These are phyloP conservation scores for Fusarium bactridioides DNA, from an alignment of 2,329 filamentous ascomycete species.

Conservation along the genomic window DNA sequence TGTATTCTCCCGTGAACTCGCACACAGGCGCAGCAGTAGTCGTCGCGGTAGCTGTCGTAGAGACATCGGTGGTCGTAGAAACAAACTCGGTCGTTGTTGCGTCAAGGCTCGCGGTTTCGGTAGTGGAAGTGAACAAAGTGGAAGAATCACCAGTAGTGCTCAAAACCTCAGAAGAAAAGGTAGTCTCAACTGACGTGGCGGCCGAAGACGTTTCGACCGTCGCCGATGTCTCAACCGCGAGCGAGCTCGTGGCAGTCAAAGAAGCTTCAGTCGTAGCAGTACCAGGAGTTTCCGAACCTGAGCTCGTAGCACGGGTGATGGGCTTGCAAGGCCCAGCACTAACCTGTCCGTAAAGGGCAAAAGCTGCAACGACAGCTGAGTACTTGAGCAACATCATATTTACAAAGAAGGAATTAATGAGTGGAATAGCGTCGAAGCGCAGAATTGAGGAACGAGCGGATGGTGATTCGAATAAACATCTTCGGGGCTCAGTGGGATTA, in stretches of 20 bases:
- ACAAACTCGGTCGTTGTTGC: neutral
- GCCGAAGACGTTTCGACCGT: neutral
- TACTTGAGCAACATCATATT: conserved; percentile 7
- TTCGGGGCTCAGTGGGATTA: rapidly evolving
- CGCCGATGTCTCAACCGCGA: neutral
- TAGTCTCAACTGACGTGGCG: neutral
- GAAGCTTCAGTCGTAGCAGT: neutral
- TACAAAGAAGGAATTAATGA: neutral
- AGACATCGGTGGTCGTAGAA: neutral
- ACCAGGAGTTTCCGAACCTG: rapidly evolving
- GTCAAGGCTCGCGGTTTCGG: neutral
- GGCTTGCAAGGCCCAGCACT: neutral
- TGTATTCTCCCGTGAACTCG: neutral
- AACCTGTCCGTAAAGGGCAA: neutral
- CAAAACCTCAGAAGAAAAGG: conserved; percentile 36
- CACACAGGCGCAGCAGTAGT: neutral
- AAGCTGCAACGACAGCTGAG: neutral
- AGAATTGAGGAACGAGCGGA: neutral
- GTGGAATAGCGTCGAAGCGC: neutral
- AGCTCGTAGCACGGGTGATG: neutral
- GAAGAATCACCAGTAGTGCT: neutral
- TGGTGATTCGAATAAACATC: rapidly evolving
- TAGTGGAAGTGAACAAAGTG: neutral
- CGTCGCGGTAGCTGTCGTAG: neutral
- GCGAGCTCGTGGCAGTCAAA: neutral